phyloP scores from a whole-genome alignment of 2,329 filamentous ascomycete genomes.

The Venturia pyrina region DNA sequence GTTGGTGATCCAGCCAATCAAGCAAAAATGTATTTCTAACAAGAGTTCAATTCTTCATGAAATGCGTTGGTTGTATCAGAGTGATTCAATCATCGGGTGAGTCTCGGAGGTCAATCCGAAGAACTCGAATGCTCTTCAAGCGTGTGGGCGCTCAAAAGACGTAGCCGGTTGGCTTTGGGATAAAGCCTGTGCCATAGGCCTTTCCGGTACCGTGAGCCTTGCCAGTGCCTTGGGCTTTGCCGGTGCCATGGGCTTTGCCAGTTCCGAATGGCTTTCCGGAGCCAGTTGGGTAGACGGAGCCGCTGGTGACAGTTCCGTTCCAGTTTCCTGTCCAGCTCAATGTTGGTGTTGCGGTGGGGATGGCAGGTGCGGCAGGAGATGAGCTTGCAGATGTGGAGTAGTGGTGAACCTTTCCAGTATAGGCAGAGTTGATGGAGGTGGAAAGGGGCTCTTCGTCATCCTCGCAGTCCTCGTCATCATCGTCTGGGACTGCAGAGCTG shows the following conservation, averaged over 20 bases:
- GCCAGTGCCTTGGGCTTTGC: not conserved
- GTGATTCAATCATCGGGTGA: not conserved
- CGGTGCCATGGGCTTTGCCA: not conserved
- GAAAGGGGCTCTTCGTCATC: not conserved
- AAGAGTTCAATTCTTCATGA: not conserved
- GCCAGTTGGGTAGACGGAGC: not conserved
- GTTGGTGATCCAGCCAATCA: not conserved
- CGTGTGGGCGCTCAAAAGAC: not conserved
- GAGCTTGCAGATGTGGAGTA: not conserved
- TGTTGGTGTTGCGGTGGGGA: not conserved
- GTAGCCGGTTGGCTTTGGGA: not conserved
- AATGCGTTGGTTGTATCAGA: not conserved
- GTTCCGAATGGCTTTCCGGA: not conserved
- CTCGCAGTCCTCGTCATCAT: not conserved
- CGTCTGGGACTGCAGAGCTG: not conserved
- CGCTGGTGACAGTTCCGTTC: conserved; percentile 1
- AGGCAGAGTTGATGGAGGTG: not conserved
- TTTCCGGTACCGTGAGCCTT: not conserved
- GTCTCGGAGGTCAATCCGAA: not conserved
- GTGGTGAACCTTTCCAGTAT: not conserved
- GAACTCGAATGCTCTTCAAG: not conserved
- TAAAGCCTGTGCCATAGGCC: not conserved
- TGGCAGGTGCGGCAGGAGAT: not conserved
- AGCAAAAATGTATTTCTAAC: not conserved
- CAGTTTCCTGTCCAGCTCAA: not conserved